A percentile compares a stretch with the other conserved stretches of the same genome.
phyloP scores from a whole-genome alignment of 1,284 basidiomycete genomes.

The Leccinum griseonigrum region DNA sequence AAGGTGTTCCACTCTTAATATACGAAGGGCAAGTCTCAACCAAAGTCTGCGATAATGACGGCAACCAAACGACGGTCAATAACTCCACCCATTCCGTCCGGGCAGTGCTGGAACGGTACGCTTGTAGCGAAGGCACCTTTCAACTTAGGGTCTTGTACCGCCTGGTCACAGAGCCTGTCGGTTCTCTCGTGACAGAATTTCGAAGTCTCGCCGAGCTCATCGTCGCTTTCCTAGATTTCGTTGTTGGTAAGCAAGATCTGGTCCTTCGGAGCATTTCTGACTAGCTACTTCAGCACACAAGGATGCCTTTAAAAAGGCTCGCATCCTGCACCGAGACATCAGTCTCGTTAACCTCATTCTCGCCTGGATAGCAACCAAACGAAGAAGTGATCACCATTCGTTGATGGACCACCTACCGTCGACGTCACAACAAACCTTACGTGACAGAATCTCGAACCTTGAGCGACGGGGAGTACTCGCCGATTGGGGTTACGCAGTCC shows the following conservation, averaged over 20 bases:
- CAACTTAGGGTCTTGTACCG: neutral
- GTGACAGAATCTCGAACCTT: neutral
- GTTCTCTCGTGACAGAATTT: neutral
- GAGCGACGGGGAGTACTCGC: neutral
- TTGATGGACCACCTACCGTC: neutral
- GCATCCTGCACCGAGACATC: neutral
- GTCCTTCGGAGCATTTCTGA: neutral
- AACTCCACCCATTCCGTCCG: neutral
- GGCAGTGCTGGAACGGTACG: neutral
- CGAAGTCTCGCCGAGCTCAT: neutral
- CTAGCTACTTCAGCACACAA: neutral
- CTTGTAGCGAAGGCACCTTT: neutral
- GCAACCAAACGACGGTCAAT: neutral
- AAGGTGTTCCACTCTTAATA: slow-evolving; percentile 6
- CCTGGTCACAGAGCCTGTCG: neutral
- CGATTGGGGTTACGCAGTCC: neutral
- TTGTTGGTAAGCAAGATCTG: neutral
- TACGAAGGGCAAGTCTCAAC: slow-evolving; percentile 4
- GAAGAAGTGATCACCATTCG: neutral
- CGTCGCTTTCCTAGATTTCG: neutral
- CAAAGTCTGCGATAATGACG: neutral
- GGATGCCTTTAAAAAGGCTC: neutral
- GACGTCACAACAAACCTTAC: neutral
- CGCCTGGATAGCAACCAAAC: neutral
- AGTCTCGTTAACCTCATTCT: neutral